Evolutionary conservation across 257 asterid species (phyloP), one percentile per base, ranked within the genome.

Genomic region (Capsicum chinense): DNA sequence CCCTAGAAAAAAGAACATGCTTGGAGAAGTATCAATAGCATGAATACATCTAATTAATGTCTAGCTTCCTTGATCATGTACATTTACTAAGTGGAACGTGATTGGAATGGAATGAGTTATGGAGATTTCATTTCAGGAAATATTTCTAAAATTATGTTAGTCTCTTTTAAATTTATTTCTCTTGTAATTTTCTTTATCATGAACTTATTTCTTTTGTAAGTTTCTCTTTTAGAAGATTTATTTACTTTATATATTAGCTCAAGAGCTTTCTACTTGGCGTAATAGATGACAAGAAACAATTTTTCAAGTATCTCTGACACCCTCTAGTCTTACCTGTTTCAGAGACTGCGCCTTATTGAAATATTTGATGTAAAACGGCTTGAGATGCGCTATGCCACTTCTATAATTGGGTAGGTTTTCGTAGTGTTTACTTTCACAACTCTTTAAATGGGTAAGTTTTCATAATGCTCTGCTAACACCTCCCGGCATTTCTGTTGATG

Each of bases 281-380:
- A 7, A 16, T 57, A 66, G 81, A 59, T 33, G 26, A 3, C 52
- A 26, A 33, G 64, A 26, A 76, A 78, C 64, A 54, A 8, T 1
- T 54, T 78, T 78, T 26, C 15, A 26, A 78, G 81, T 9, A 78
- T 78, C 33, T 54, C 64, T 78, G 42, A 78, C 81, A 21, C 80
- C 76, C 47, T 80, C 62, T 48, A 66, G 5, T 87, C 79, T 19
- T 63, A 42, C 84, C 58, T 86, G 37, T 80, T 80, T 68, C 88
- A 94, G 98, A 92, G 98, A 56, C 81, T 94, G 86, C 97, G 98
- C 11, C 97, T 94, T 62, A 84, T 93, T 83, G 98, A 94, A 89
- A 91, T 94, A 78, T 93, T 92, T 85, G 97, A 94, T 83, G 91
- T 94, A 84, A 94, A 94, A 85, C 91, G 97, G 48, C 91, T 94